Percentiles rank a stretch among this genome's conserved stretches.
phyloP scores from a whole-genome alignment of 225 moss, liverwort and hornwort species.

The Antitrichia curtipendula region DNA sequence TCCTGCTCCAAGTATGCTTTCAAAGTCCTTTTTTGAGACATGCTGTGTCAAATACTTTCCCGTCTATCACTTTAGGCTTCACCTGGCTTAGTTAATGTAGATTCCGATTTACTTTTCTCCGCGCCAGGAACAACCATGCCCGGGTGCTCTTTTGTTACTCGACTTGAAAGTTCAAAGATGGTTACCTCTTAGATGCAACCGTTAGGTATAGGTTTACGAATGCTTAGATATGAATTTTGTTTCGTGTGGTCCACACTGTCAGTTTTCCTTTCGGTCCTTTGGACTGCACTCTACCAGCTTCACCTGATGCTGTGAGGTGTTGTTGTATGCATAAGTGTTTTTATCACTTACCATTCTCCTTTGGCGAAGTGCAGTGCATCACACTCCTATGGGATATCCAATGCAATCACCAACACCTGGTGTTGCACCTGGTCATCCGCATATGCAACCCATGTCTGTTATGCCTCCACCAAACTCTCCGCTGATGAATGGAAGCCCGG shows the following conservation, averaged over 20 bases:
- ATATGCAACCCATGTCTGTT: slow-evolving; percentile 62
- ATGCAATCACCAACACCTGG: slow-evolving; percentile 52
- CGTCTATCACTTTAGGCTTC: not conserved
- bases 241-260: not conserved
- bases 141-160: not conserved
- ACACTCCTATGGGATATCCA: slow-evolving; percentile 83
- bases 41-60: not conserved
- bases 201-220: not conserved
- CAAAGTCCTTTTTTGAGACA: not conserved
- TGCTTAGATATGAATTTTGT: not conserved
- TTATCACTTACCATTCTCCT: not conserved
- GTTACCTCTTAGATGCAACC: not conserved
- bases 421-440: slow-evolving; percentile 68
- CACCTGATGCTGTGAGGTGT: not conserved
- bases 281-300: not conserved
- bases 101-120: not conserved
- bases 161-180: not conserved
- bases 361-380: slow-evolving; percentile 67
- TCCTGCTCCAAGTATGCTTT: slow-evolving; percentile 60
- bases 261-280: not conserved
- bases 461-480: slow-evolving; percentile 75
- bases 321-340: not conserved
- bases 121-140: not conserved
- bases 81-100: not conserved
- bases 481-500: slow-evolving; percentile 61